Base-by-base conservation (phyloP, 1,284 basidiomycete species). In the Apiotrichum gamsii region DNA sequence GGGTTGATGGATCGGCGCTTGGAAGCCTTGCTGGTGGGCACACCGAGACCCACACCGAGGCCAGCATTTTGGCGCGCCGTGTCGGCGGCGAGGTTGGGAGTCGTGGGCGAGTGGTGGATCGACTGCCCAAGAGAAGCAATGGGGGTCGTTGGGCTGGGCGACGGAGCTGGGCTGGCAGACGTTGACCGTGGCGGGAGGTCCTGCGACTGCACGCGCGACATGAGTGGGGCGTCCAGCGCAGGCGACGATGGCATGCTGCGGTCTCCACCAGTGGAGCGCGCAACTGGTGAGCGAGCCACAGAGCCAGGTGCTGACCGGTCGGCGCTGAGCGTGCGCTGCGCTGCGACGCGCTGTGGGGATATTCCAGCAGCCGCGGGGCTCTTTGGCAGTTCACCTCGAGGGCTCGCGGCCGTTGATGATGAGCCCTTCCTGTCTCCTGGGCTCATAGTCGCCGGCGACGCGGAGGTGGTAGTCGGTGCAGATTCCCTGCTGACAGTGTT, bases 1-100 rank as follows among this genome's bases (percentile, higher is more conserved):
- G 72, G 72, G 49, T 73, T 74, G 61, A 74, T 74, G 0, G 72
- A 73, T 21, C 70, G 45, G 34, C 72, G 49, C 29, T 61, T 56
- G 14, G 70, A 70, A 0, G 70, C 68, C 50, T 65, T 67, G 28
- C 14, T 31, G 1, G 61, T 59, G 2, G 69, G 65, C 5, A 70
- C 66, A 34, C 60, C 60, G 21, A 74, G 52, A 1, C 68, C 67
- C 4, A 59, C 51, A 10, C 57, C 62, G 1, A 57, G 31, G 14
- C 60, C 54, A 29, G 51, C 46, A 20, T 29, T 49, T 21, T 40
- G 39, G 8, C 28, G 39, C 20, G 39, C 19, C 13, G 39, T 40
- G 11, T n/a, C 21, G 28, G 20, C 24, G 25, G 28, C 20, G 23
- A 40, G 24, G 20, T 40, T 39, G 21, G 36, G 37, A 2, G 31